Evolutionary conservation across 805 yeast genomes (phyloP).

Genomic region (Ogataea methanolica): DNA sequence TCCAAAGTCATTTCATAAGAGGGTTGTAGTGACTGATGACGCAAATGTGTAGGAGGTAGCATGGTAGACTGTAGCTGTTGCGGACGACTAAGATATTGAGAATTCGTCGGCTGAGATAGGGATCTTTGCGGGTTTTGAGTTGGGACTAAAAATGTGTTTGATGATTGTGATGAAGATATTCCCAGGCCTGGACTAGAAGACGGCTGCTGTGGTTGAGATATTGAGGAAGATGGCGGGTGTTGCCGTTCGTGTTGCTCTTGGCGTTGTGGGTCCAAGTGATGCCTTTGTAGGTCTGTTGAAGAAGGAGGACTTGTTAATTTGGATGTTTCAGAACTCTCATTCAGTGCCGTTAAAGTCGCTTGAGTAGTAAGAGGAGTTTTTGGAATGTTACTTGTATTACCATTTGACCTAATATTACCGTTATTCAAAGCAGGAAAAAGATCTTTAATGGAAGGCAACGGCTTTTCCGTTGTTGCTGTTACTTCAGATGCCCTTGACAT

Average conservation of each 20-base stretch:
- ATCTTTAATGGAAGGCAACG: constrained; percentile 21
- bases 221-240: neutral
- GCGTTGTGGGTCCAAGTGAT: neutral
- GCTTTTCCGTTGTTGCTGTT: constrained; percentile 2
- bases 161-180: neutral
- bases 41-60: neutral
- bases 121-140: constrained; percentile 3
- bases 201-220: neutral
- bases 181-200: neutral
- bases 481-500: neutral
- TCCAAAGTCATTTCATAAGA: constrained; percentile 8
- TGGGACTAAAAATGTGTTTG: neutral
- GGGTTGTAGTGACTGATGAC: neutral
- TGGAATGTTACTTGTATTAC: neutral
- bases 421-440: constrained; percentile 15
- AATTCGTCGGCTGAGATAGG: constrained; percentile 4
- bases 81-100: neutral
- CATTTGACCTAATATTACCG: constrained; percentile 3
- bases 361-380: too few relatives aligned
- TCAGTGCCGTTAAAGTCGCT: neutral
- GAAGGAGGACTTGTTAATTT: neutral
- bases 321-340: neutral
- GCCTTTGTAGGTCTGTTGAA: constrained; percentile 3
- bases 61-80: neutral
- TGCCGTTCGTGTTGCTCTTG: neutral